Base-by-base conservation (phyloP, 2,329 filamentous ascomycete genomes). In the Aciculosporium take region DNA sequence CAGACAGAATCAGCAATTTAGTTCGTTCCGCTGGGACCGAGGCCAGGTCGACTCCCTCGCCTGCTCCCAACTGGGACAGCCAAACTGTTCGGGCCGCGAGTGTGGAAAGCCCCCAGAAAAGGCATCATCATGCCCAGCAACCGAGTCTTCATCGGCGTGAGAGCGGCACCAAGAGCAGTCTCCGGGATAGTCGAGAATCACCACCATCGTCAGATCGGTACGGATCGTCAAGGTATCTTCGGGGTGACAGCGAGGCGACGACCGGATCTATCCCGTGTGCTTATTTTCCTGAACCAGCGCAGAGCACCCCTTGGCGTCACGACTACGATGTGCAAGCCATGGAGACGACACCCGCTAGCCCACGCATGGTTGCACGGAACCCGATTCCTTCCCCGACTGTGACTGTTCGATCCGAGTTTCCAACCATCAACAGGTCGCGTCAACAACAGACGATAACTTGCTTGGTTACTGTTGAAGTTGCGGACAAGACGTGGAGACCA, bases 251-350 rank as follows among this genome's bases (percentile, higher is more conserved):
- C 51, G 81, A 79, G 48, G 75, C 74, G 1, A 87, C 74, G 1
- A 87, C 83, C 3, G 82, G 82, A 13, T 68, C 74, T 21, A 71
- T 78, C 8, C 91, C 86, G 1, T 87, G 84, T 1, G 77, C 72
- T 18, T 86, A 88, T 35, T 94, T 93, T 55, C 73, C 79, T 21
- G 84, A 89, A 47, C 80, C 80, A 3, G 77, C 78, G 13, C 78
- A 84, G 51, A 81, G 76, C 53, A 75, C 75, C 29, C 71, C 73
- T 31, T 76, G 88, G 51, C 81, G 83, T 42, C 87, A 95, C 56
- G 89, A 96, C 57, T 96, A 94, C 55, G 91, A 96, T 56, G 76
- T 94, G 13, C 89, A 96, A 59, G 87, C 88, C 3, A 94, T 95
- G 85, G 89, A 95, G 60, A 85, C 84, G 0, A 82, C 79, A 27